A percentile compares a stretch with the other conserved stretches of the same genome.
Conservation (phyloP, 495 filamentous ascomycete species). For the Choiromyces venosus region DNA sequence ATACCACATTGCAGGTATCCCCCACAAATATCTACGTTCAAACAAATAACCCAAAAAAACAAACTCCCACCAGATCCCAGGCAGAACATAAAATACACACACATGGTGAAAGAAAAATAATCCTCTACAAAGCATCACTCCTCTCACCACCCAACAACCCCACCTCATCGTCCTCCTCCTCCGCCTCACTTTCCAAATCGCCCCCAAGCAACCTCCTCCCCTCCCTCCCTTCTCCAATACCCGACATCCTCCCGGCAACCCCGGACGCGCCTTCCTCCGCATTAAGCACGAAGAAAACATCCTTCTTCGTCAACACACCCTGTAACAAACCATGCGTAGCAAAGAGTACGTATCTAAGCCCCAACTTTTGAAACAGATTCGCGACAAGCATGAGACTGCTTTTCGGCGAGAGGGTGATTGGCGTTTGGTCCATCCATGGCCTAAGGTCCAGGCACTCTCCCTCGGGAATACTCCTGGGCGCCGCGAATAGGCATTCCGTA, state of each 20-base stretch:
- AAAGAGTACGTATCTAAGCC: constrained; percentile 85
- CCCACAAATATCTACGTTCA: not conserved
- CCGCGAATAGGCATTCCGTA: constrained; percentile 76
- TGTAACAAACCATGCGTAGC: constrained; percentile 71
- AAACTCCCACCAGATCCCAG: not conserved
- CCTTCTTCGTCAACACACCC: constrained; percentile 93
- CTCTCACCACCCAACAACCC: not conserved
- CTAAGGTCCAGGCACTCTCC: constrained; percentile 56
- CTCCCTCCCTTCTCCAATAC: constrained; percentile 10
- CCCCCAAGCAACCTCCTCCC: constrained; percentile 17
- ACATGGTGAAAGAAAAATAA: not conserved
- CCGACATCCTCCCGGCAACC: constrained; percentile 15
- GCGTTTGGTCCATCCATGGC: constrained; percentile 98
- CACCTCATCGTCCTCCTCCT: constrained; percentile 5
- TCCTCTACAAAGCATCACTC: not conserved
- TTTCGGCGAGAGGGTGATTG: constrained; percentile 75
- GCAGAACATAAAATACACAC: not conserved
- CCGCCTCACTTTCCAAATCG: constrained; percentile 13
- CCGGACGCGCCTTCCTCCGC: constrained; percentile 58
- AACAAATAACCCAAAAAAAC: not conserved
- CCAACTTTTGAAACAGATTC: constrained; percentile 88
- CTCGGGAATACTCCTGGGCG: constrained; percentile 64
- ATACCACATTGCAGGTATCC: not conserved
- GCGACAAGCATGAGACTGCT: constrained; percentile 73
- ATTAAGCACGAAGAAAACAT: constrained; percentile 91